Conservation (phyloP, 352 stramenopile genomes). For the Phytophthora melonis region DNA sequence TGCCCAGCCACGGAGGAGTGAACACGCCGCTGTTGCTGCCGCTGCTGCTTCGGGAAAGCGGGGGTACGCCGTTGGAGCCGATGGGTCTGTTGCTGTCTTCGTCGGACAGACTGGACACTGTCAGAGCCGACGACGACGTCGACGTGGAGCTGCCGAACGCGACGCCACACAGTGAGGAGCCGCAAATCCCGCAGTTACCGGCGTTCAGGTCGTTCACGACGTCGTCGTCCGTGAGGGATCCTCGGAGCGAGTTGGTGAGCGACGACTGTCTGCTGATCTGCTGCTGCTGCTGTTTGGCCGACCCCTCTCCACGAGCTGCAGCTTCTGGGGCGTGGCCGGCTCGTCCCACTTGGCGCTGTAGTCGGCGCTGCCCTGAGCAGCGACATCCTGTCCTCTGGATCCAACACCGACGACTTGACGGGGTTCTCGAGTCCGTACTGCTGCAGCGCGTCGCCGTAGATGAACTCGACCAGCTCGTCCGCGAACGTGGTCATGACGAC, state of each 20-base stretch:
- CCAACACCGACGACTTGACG: constrained; percentile 15
- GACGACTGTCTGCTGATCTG: constrained; percentile 22
- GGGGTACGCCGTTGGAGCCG: neutral
- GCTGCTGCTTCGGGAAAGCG: constrained; percentile 28
- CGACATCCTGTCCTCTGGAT: constrained; percentile 5
- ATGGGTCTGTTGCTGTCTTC: constrained; percentile 36
- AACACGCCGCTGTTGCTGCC: constrained; percentile 24
- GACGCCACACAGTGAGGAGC: constrained; percentile 54
- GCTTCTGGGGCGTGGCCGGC: constrained; percentile 18
- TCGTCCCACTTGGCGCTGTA: constrained; percentile 29
- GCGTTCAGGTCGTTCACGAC: constrained; percentile 33
- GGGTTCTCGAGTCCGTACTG: constrained; percentile 56
- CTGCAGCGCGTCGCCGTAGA: constrained; percentile 67
- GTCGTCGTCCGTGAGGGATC: constrained; percentile 40
- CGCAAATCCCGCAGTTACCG: constrained; percentile 50
- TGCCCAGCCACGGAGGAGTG: constrained; percentile 29
- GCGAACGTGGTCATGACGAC: constrained; percentile 44
- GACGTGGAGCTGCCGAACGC: constrained; percentile 45
- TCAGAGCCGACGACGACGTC: constrained; percentile 22
- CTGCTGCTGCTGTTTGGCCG: constrained; percentile 4
- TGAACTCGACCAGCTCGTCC: constrained; percentile 68
- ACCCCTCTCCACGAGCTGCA: constrained; percentile 9
- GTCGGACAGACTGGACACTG: constrained; percentile 31
- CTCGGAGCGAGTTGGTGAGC: constrained; percentile 27
- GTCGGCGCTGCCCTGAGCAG: constrained; percentile 10